A percentile compares a stretch with the other conserved stretches of the same genome.
Evolutionary conservation across 306 rosid genomes (phyloP).

Genomic region (Herpetospermum pedunculosum): DNA sequence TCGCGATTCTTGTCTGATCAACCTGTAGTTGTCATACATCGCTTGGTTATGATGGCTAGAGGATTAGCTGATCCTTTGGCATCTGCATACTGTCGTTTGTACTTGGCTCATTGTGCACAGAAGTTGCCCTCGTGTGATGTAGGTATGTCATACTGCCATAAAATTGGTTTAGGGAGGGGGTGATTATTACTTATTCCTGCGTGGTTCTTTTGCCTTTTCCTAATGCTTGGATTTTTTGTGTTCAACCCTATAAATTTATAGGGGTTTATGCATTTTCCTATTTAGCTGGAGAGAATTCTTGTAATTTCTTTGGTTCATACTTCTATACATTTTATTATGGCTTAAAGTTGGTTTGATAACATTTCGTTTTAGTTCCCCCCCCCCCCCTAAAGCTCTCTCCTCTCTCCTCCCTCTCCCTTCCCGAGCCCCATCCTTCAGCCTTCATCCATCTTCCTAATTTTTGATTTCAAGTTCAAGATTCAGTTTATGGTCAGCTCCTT

Average conservation of each 20-base stretch:
- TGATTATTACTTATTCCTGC: neutral
- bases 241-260: neutral
- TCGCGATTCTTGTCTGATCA: conserved; percentile 66
- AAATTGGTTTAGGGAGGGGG: neutral
- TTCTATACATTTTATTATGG: neutral
- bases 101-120: conserved; percentile 60
- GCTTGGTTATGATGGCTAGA: conserved; percentile 78
- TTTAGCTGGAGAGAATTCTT: neutral
- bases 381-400: too few relatives aligned
- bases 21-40: conserved; percentile 46
- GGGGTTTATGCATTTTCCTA: neutral
- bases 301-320: neutral
- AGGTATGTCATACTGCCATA: conserved; percentile 25
- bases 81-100: conserved; percentile 75
- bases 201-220: neutral
- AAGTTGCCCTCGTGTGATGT: conserved; percentile 59
- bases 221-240: neutral
- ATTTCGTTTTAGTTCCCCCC: too few relatives aligned
- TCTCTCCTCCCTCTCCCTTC: too few relatives aligned
- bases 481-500: too few relatives aligned
- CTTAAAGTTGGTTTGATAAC: too few relatives aligned
- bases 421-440: too few relatives aligned
- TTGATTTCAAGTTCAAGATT: too few relatives aligned
- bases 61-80: conserved; percentile 93
- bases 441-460: too few relatives aligned